These are phyloP conservation scores for Boletus rubropictus DNA, from an alignment of 768 basidiomycete species.

Conservation along the genomic window DNA sequence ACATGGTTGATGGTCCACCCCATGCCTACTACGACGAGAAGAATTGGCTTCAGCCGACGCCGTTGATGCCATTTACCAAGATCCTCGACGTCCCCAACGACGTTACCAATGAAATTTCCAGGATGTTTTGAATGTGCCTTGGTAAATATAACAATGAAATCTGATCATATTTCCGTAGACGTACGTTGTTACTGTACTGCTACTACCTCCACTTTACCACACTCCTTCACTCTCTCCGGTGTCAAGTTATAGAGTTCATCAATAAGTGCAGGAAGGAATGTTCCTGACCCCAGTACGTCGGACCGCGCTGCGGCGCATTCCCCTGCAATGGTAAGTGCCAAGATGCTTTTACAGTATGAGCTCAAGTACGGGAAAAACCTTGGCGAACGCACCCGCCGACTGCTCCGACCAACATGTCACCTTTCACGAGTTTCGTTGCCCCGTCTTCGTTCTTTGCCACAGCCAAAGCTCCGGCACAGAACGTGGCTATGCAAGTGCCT, in stretches of 20 bases:
- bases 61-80: slow-evolving; percentile 72
- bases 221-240: slow-evolving; percentile 30
- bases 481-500: slow-evolving; percentile 72
- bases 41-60: slow-evolving; percentile 94
- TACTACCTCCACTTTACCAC: slow-evolving; percentile 27
- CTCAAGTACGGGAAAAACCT: background rate
- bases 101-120: background rate
- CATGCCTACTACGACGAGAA: slow-evolving; percentile 75
- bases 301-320: slow-evolving; percentile 48
- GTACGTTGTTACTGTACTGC: background rate
- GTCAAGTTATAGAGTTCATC: slow-evolving; percentile 51
- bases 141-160: background rate
- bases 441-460: slow-evolving; percentile 24
- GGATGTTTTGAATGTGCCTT: background rate
- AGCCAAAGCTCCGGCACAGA: slow-evolving; percentile 62
- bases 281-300: slow-evolving; percentile 57
- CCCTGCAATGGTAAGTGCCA: slow-evolving; percentile 56
- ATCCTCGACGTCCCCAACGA: slow-evolving; percentile 37
- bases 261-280: slow-evolving; percentile 60
- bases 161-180: background rate
- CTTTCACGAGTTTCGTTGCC: slow-evolving; percentile 51
- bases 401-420: slow-evolving; percentile 73
- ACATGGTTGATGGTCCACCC: slow-evolving; percentile 80
- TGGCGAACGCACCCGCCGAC: slow-evolving; percentile 59
- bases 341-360: slow-evolving; percentile 34